Percentiles rank a stretch among this genome's conserved stretches.
Conservation (phyloP, 2,329 filamentous ascomycete species). For the Rhynchosporium graminicola region DNA sequence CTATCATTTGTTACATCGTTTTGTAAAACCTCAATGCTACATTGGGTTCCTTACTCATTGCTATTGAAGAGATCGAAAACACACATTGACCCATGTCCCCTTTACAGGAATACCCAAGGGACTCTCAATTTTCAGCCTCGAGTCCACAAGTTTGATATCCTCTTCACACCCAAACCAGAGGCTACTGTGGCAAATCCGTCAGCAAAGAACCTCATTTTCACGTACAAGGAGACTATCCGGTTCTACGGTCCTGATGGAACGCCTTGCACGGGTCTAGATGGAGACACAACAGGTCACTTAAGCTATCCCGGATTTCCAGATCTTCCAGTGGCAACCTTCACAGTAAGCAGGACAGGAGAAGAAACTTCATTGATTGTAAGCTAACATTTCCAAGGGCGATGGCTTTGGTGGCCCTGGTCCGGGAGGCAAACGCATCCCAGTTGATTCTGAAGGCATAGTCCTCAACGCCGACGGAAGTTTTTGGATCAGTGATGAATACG, state of each 20-base stretch:
- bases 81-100: not conserved
- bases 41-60: not conserved
- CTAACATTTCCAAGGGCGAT: conserved; percentile 49
- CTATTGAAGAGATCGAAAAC: not conserved
- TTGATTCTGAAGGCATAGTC: conserved; percentile 69
- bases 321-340: conserved; percentile 62
- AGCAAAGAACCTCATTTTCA: conserved; percentile 60
- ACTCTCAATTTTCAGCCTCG: conserved; percentile 68
- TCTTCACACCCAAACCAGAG: conserved; percentile 53
- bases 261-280: conserved; percentile 65
- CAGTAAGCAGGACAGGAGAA: not conserved
- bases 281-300: conserved; percentile 54
- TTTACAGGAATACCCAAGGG: conserved; percentile 64
- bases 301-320: conserved; percentile 59
- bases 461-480: conserved; percentile 61
- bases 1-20: not conserved
- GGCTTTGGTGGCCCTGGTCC: conserved; percentile 64
- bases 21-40: not conserved
- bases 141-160: conserved; percentile 67
- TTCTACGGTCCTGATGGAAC: conserved; percentile 63
- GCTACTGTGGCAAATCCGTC: conserved; percentile 56
- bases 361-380: not conserved
- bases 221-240: conserved; percentile 65
- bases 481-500: conserved; percentile 68
- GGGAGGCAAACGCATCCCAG: conserved; percentile 58